Conservation (phyloP, 495 filamentous ascomycete genomes). For the Xylaria scruposa region DNA sequence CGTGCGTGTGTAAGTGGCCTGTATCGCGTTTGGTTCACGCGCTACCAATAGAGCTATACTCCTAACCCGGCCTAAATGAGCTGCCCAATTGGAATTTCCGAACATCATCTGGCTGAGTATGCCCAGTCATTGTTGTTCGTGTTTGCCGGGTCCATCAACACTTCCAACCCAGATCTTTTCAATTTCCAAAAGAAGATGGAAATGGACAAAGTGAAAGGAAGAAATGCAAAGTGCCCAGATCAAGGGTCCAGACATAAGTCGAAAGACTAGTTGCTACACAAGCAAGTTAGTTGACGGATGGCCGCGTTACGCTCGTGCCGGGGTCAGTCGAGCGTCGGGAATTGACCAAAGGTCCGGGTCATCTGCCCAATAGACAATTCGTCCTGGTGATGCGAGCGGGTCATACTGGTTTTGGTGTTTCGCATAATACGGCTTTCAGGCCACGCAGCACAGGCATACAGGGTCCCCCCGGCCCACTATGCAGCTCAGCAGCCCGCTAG, state of each 20-base stretch:
- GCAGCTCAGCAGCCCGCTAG: neutral
- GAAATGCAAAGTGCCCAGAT: neutral
- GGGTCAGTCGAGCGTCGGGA: constrained; percentile 10
- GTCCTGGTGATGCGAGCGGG: neutral
- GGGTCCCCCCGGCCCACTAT: neutral
- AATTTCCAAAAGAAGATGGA: too few species aligned
- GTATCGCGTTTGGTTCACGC: neutral
- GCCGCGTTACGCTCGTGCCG: constrained; percentile 12
- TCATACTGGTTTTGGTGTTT: constrained; percentile 14
- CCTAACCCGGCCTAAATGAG: neutral
- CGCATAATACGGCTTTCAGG: constrained; percentile 12
- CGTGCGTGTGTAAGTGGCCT: neutral
- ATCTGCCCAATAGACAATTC: constrained; percentile 21
- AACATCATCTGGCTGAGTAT: neutral
- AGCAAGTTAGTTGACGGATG: neutral
- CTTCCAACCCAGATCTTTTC: neutral
- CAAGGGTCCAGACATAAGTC: neutral
- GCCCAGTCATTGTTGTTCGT: neutral
- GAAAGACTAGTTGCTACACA: neutral
- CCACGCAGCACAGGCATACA: constrained; percentile 5
- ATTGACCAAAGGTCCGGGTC: constrained; percentile 14
- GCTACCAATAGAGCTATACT: neutral
- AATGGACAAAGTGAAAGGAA: neutral
- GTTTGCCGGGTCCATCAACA: neutral
- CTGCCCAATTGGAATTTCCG: constrained; percentile 7